Conservation (phyloP, 148 eudicot species). For the Simmondsia chinensis region DNA sequence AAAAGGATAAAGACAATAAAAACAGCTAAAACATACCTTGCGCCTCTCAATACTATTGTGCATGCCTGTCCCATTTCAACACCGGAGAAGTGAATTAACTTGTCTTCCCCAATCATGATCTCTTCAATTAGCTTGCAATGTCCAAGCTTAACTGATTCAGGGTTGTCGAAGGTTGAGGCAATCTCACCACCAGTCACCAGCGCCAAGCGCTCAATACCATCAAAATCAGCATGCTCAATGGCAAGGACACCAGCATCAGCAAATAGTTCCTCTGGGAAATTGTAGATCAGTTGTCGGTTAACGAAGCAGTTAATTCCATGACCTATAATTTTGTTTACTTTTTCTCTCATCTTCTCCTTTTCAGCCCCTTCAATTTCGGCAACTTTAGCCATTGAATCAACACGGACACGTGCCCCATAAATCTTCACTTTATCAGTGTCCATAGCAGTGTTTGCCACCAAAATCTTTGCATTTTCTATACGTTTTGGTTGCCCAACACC, state of each 20-base stretch:
- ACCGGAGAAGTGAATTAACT: slow-evolving; percentile 89
- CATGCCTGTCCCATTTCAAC: slow-evolving; percentile 98
- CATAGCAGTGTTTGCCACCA: slow-evolving; percentile 98
- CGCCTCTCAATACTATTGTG: slow-evolving; percentile 96
- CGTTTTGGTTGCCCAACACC: slow-evolving; percentile 98
- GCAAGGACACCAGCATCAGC: slow-evolving; percentile 99
- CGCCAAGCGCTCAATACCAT: slow-evolving; percentile 94
- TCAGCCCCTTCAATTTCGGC: slow-evolving; percentile 97
- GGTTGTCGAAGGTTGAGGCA: slow-evolving; percentile 97
- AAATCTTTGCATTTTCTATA: slow-evolving; percentile 94
- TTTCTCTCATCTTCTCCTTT: slow-evolving; percentile 97
- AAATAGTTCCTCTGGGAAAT: slow-evolving; percentile 96
- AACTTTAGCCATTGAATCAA: slow-evolving; percentile 96
- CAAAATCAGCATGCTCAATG: slow-evolving; percentile 99
- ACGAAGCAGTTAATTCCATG: slow-evolving; percentile 97
- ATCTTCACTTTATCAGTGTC: slow-evolving; percentile 98
- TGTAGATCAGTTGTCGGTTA: slow-evolving; percentile 88
- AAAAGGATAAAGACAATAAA: neutral
- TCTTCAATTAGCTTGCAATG: slow-evolving; percentile 94
- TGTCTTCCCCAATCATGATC: slow-evolving; percentile 98
- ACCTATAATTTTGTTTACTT: slow-evolving; percentile 82
- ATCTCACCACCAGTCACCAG: slow-evolving; percentile 98
- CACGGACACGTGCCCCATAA: slow-evolving; percentile 98
- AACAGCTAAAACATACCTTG: slow-evolving; percentile 43
- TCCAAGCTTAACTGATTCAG: slow-evolving; percentile 94